Base-by-base conservation (phyloP, 257 asterid species). In the Plantago elongata region DNA sequence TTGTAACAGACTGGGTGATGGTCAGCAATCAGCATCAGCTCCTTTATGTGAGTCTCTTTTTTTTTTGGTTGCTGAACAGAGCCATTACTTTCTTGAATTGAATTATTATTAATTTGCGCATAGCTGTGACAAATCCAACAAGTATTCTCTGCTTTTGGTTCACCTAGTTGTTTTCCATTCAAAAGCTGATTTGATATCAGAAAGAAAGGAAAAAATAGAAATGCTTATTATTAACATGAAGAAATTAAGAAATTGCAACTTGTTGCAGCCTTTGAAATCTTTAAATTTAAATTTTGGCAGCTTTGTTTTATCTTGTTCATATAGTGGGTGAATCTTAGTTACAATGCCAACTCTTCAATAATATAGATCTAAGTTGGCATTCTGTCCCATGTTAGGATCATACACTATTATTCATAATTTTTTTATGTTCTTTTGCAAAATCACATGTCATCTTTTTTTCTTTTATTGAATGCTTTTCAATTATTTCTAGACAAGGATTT, bases 121-220 rank as follows among this genome's bases (percentile, higher is more conserved):
- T 69, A 79, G 78, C 85, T 86, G 81, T 76, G 75, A 75, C 57
- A 62, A 66, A 58, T 69, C 67, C 71, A 64, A 78, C 76, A 75
- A 45, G 66, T 60, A 75, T 67, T 75, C 69, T 67, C 74, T 66
- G 42, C 45, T 46, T 44, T 46, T 69, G 57, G 27, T 10, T 46
- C 48, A 61, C 68, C 38, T 34, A n/a, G 3, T 66, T 46, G 46
- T 18, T 54, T 13, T 45, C 18, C 43, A 61, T 57, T 69, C 30
- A 66, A 65, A 69, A 45, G 29, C 58, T 66, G 74, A 77, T 75
- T 71, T 71, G 82, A 69, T 71, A 60, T 75, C 74, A 68, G 58
- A 71, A 72, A 75, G n/a, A n/a, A n/a, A n/a, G n/a, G n/a, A n/a
- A 63, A 57, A 74, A 56, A 54, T 51, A 54, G 17, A 64, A 66